Evolutionary conservation across 75 land plant genomes (phyloP).

Genomic region (Azolla pinnata): DNA sequence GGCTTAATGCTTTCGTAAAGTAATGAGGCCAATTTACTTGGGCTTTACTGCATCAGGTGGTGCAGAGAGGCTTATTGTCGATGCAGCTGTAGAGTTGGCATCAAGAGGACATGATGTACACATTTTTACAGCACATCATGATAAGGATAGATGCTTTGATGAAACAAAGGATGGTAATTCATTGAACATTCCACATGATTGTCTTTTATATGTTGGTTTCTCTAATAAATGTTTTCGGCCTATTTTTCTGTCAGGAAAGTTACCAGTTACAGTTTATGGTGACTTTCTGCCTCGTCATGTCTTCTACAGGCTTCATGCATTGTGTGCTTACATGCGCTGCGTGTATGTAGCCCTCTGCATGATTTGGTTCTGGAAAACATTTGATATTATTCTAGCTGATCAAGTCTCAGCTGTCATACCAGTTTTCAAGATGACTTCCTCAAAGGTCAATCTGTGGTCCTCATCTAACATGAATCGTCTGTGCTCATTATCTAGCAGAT

Average conservation of each 20-base stretch:
- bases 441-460: slow-evolving; percentile 43
- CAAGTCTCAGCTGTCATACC: slow-evolving; percentile 96
- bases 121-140: slow-evolving; percentile 92
- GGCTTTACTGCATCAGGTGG: no score
- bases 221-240: background rate
- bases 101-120: slow-evolving; percentile 83
- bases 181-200: background rate
- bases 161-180: slow-evolving; percentile 69
- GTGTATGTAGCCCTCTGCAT: slow-evolving; percentile 81
- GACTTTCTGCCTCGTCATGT: slow-evolving; percentile 77
- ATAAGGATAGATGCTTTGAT: slow-evolving; percentile 76
- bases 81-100: slow-evolving; percentile 83
- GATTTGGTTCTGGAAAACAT: slow-evolving; percentile 59
- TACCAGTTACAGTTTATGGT: slow-evolving; percentile 91
- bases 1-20: no score
- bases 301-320: slow-evolving; percentile 81
- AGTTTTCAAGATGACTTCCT: slow-evolving; percentile 49
- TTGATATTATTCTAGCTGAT: slow-evolving; percentile 80
- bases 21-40: no score
- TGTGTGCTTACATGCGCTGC: slow-evolving; percentile 92
- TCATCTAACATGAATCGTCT: background rate
- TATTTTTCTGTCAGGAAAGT: slow-evolving; percentile 43
- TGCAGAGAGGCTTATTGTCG: slow-evolving; percentile 92
- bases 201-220: slow-evolving; percentile 4
- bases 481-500: no score